Percentiles rank a stretch among this genome's conserved stretches.
Conservation (phyloP, 2,329 filamentous ascomycete genomes). For the Furcasterigmium sp. region DNA sequence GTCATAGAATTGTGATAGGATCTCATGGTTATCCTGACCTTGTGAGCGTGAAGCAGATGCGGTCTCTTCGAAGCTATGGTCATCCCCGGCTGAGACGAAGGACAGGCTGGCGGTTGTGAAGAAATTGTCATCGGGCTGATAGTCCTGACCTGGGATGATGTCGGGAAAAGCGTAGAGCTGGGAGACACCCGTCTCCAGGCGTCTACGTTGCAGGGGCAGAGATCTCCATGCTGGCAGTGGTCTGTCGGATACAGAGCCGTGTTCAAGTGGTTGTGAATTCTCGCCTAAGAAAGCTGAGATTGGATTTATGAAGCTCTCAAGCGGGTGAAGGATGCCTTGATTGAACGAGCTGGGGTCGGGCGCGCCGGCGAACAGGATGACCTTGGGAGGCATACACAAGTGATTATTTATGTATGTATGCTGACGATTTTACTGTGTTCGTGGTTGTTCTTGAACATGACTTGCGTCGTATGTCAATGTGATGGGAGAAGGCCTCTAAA, state of each 20-base stretch:
- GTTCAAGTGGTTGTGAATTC: background rate
- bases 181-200: slow-evolving; percentile 47
- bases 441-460: too few relatives aligned
- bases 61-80: background rate
- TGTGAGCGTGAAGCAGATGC: slow-evolving; percentile 9
- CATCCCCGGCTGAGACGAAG: slow-evolving; percentile 13
- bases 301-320: slow-evolving; percentile 15
- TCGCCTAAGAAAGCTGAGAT: slow-evolving; percentile 13
- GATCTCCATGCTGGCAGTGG: slow-evolving; percentile 45
- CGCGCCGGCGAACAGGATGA: slow-evolving; percentile 33
- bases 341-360: slow-evolving; percentile 23
- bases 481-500: too few relatives aligned
- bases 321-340: slow-evolving; percentile 20
- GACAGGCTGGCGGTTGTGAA: slow-evolving; percentile 40
- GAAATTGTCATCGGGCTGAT: slow-evolving; percentile 32
- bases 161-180: slow-evolving; percentile 35
- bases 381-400: slow-evolving; percentile 17
- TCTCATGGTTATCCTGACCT: background rate
- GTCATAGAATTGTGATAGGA: slow-evolving; percentile 66
- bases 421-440: too few relatives aligned
- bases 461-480: too few relatives aligned
- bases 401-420: too few relatives aligned
- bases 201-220: slow-evolving; percentile 40
- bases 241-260: slow-evolving; percentile 15
- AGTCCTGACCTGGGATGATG: slow-evolving; percentile 12